A percentile compares a stretch with the other conserved stretches of the same genome.
phyloP scores from a whole-genome alignment of 345 rosid species.

The Syzygium grande region DNA sequence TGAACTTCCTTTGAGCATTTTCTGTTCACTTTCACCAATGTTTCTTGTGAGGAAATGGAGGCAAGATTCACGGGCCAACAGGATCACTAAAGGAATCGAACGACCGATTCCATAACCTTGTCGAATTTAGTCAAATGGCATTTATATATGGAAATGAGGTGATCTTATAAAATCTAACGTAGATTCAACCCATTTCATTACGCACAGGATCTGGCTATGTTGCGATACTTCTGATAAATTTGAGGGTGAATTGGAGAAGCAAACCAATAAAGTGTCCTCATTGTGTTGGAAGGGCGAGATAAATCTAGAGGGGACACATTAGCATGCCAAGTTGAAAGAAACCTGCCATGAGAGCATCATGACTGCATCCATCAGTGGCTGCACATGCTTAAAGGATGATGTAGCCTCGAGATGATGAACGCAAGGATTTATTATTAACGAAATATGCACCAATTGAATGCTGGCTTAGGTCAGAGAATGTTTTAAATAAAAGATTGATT shows the following conservation, averaged over 20 bases:
- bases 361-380: not conserved
- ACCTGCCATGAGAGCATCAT: not conserved
- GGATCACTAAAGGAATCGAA: too few relatives aligned
- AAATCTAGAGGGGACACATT: not conserved
- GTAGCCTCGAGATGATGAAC: not conserved
- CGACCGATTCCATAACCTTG: not conserved
- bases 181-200: not conserved
- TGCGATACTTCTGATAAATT: too few relatives aligned
- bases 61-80: too few relatives aligned
- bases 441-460: not conserved
- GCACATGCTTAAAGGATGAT: not conserved
- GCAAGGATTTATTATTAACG: not conserved
- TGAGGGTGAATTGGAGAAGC: not conserved
- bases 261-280: not conserved
- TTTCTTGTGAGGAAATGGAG: too few relatives aligned
- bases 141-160: not conserved
- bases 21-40: too few relatives aligned
- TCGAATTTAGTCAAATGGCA: not conserved
- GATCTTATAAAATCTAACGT: not conserved
- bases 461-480: not conserved
- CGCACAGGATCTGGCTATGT: not conserved
- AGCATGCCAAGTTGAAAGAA: not conserved
- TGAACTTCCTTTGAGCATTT: slow-evolving; percentile 63
- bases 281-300: not conserved
- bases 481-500: too few relatives aligned